Percentiles rank a stretch among this genome's conserved stretches.
Evolutionary conservation across 805 yeast species (phyloP).

Genomic region (Candida koratica): DNA sequence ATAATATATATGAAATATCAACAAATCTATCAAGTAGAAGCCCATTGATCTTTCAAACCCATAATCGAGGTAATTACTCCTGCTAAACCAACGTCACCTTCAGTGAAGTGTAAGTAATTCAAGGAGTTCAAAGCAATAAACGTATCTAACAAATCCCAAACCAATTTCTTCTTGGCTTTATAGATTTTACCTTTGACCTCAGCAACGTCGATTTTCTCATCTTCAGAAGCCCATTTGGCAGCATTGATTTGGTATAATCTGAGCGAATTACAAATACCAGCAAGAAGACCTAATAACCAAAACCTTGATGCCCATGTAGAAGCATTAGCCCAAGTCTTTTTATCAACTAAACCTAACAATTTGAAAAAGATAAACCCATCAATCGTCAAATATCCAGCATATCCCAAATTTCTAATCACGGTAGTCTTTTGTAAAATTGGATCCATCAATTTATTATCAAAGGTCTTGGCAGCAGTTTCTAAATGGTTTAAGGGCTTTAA

Average conservation of each 20-base stretch:
- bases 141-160: conserved; percentile 74
- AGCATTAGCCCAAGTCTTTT: conserved; percentile 43
- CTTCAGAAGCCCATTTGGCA: conserved; percentile 30
- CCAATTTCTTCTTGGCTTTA: conserved; percentile 55
- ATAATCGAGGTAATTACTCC: conserved; percentile 78
- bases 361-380: conserved; percentile 63
- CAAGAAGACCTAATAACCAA: conserved; percentile 72
- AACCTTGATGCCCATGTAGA: conserved; percentile 61
- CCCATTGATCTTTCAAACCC: conserved; percentile 75
- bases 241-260: conserved; percentile 48
- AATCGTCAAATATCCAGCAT: conserved; percentile 57
- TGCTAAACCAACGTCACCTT: conserved; percentile 77
- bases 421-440: conserved; percentile 50
- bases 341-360: conserved; percentile 52
- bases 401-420: conserved; percentile 55
- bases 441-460: conserved; percentile 68
- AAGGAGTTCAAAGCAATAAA: conserved; percentile 72
- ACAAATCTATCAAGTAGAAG: conserved; percentile 27
- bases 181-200: conserved; percentile 42
- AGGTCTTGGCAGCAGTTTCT: conserved; percentile 62
- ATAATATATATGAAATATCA: neutral
- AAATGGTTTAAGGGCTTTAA: conserved; percentile 76
- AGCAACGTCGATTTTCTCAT: conserved; percentile 30
- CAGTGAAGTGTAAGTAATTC: conserved; percentile 57
- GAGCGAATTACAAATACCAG: conserved; percentile 57